Evolutionary conservation across 768 basidiomycete genomes (phyloP).

Genomic region (Leccinum incarnatum): DNA sequence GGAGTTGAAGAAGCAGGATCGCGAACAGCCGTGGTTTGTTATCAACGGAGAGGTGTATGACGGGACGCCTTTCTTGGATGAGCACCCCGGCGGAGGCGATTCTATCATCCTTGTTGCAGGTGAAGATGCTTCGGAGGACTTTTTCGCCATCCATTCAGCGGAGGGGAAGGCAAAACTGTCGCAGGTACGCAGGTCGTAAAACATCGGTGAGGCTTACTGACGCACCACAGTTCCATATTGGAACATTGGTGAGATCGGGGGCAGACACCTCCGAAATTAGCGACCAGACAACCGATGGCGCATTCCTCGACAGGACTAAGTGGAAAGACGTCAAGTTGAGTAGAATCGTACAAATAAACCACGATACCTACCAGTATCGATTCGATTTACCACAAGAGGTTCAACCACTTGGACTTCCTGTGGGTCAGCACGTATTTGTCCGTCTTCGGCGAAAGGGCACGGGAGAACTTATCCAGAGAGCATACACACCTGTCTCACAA

Average conservation of each 20-base stretch:
- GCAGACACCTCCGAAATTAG: neutral
- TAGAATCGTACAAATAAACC: conserved; percentile 39
- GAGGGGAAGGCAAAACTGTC: conserved; percentile 46
- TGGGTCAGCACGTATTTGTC: conserved; percentile 60
- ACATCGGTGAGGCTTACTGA: conserved; percentile 7
- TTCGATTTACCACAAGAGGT: conserved; percentile 42
- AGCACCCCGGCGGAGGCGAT: conserved; percentile 58
- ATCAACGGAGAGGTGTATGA: conserved; percentile 57
- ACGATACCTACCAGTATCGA: conserved; percentile 49
- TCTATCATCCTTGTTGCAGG: conserved; percentile 56
- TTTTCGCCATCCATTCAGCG: conserved; percentile 59
- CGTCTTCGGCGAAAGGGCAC: conserved; percentile 41
- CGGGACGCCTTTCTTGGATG: conserved; percentile 46
- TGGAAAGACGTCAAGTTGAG: conserved; percentile 49
- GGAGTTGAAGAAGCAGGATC: conserved; percentile 41
- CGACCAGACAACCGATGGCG: conserved; percentile 7
- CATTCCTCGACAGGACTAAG: conserved; percentile 43
- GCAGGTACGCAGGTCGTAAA: conserved; percentile 27
- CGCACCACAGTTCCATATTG: conserved; percentile 42
- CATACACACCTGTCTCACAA: conserved; percentile 58
- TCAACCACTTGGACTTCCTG: conserved; percentile 50
- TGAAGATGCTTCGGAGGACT: conserved; percentile 62
- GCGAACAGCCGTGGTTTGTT: conserved; percentile 47
- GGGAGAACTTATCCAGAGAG: conserved; percentile 50
- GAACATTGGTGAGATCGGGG: conserved; percentile 36